Conservation (phyloP, 2,329 filamentous ascomycete genomes). For the Aureobasidium uvarum region DNA sequence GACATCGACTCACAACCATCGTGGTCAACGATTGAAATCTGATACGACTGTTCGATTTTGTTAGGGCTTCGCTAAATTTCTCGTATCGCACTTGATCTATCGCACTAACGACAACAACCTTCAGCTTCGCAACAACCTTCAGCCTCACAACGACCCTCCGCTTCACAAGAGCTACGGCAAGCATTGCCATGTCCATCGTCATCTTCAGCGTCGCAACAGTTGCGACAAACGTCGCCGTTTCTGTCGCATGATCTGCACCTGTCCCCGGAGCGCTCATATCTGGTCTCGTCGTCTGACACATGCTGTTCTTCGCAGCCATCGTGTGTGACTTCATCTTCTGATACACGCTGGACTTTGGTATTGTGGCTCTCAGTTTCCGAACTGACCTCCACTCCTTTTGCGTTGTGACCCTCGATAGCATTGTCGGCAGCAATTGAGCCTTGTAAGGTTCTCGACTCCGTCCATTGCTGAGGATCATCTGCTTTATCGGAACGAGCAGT, state of each 20-base stretch:
- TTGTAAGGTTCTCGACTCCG: not conserved
- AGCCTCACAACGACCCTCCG: too few relatives aligned
- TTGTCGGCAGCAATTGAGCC: not conserved
- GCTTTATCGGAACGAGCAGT: not conserved
- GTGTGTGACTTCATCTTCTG: not conserved
- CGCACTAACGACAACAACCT: too few relatives aligned
- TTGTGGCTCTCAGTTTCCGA: not conserved
- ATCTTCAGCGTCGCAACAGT: too few relatives aligned
- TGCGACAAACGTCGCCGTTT: not conserved
- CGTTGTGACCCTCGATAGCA: not conserved
- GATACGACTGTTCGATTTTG: too few relatives aligned
- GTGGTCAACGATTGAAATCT: too few relatives aligned
- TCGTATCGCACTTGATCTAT: too few relatives aligned
- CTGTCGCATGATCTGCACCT: not conserved
- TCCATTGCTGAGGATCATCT: not conserved
- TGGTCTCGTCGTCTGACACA: too few relatives aligned
- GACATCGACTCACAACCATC: too few relatives aligned
- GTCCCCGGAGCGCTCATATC: not conserved
- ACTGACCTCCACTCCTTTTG: not conserved
- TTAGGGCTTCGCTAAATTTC: too few relatives aligned
- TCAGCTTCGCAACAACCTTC: too few relatives aligned
- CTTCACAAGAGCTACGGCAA: too few relatives aligned
- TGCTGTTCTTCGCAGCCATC: not conserved
- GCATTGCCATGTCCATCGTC: too few relatives aligned
- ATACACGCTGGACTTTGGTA: not conserved